phyloP scores from a whole-genome alignment of 306 rosid species.

The Senna siamea region DNA sequence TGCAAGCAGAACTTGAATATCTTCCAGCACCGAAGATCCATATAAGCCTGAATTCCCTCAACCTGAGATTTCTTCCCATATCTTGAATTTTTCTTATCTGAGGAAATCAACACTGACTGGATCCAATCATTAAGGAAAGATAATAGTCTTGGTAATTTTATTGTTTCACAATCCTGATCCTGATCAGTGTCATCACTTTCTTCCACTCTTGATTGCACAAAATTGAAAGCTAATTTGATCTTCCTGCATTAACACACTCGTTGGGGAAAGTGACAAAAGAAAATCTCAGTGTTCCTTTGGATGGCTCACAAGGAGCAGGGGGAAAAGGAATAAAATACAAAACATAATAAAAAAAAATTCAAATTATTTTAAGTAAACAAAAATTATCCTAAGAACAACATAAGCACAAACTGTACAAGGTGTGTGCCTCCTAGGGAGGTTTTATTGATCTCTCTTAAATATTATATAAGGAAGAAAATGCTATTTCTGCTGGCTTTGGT shows the following conservation, averaged over 20 bases:
- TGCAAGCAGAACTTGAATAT: slow-evolving; percentile 79
- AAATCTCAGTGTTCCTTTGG: not conserved
- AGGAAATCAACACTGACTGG: slow-evolving; percentile 71
- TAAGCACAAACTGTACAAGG: not conserved
- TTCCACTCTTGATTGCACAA: slow-evolving; percentile 55
- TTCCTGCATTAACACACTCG: slow-evolving; percentile 68
- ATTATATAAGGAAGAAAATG: slow-evolving; percentile 4
- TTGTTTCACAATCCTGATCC: slow-evolving; percentile 56
- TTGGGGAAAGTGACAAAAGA: slow-evolving; percentile 21
- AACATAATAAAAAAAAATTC: not conserved
- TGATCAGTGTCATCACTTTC: slow-evolving; percentile 35
- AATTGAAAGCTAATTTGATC: slow-evolving; percentile 64
- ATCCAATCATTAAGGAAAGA: slow-evolving; percentile 73
- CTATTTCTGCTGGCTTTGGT: not conserved
- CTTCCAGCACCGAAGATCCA: slow-evolving; percentile 86
- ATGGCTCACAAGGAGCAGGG: not conserved
- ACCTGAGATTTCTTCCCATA: slow-evolving; percentile 45
- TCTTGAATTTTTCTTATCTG: slow-evolving; percentile 50
- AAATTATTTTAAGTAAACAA: not conserved
- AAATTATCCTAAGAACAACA: not conserved
- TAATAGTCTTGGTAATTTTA: slow-evolving; percentile 60
- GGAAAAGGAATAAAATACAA: not conserved
- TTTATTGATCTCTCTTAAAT: not conserved
- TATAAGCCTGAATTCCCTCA: slow-evolving; percentile 49
- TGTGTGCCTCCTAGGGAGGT: not conserved